phyloP scores from a whole-genome alignment of 192 early-diverging fungal species.

The Coemansia sp. region DNA sequence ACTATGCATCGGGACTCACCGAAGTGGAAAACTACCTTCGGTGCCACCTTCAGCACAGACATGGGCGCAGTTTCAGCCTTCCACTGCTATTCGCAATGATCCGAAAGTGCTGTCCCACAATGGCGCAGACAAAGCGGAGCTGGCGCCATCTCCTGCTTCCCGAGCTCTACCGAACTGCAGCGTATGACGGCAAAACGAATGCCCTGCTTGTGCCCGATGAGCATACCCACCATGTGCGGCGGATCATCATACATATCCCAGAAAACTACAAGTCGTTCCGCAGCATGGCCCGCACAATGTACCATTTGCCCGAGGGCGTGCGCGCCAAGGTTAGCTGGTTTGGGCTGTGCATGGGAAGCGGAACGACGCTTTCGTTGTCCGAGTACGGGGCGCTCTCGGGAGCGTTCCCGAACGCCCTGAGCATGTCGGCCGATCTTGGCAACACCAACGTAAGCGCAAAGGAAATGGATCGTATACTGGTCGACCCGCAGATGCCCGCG shows the following conservation, averaged over 20 bases:
- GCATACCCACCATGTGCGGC: constrained; percentile 1
- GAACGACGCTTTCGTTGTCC: constrained; percentile 17
- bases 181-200: constrained; percentile 15
- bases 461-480: constrained; percentile 1
- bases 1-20: constrained; percentile 14
- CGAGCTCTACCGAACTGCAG: constrained; percentile 15
- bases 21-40: constrained; percentile 2
- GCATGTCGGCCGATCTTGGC: constrained; percentile 14
- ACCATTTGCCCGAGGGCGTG: constrained; percentile 18
- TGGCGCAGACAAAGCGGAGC: constrained; percentile 12
- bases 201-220: constrained; percentile 3
- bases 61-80: background rate
- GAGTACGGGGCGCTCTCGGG: constrained; percentile 29
- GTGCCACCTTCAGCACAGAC: background rate
- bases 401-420: constrained; percentile 20
- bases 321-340: constrained; percentile 20
- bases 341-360: constrained; percentile 19
- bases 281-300: constrained; percentile 18
- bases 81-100: background rate
- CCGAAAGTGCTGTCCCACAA: background rate
- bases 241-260: constrained; percentile 20
- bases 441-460: constrained; percentile 3
- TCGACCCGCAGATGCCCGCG: background rate
- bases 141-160: constrained; percentile 19
- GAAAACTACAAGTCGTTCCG: constrained; percentile 19